A percentile compares a stretch with the other conserved stretches of the same genome.
Conservation (phyloP, 768 basidiomycete species). For the Tulasnella sp. region DNA sequence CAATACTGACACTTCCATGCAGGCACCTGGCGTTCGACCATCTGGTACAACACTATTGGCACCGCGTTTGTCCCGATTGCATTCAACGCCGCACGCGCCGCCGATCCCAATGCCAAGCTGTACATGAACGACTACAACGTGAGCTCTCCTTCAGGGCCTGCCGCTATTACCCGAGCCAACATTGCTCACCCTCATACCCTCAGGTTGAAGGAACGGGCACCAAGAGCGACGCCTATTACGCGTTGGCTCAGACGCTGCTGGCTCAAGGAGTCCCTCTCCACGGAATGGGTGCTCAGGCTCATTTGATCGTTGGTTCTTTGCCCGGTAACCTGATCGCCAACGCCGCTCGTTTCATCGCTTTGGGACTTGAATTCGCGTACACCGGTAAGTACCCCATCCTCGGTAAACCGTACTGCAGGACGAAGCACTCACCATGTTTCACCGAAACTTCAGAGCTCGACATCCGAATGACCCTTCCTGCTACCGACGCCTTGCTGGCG, state of each 20-base stretch:
- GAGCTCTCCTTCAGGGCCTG: neutral
- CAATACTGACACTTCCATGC: neutral
- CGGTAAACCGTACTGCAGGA: no score
- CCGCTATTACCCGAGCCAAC: conserved; percentile 28
- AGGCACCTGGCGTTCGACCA: conserved; percentile 43
- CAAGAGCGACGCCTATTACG: conserved; percentile 56
- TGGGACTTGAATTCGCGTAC: conserved; percentile 64
- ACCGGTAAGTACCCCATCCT: conserved; percentile 38
- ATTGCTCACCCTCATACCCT: conserved; percentile 27
- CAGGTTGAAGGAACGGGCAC: conserved; percentile 38
- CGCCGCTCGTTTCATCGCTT: conserved; percentile 51
- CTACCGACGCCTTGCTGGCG: conserved; percentile 47
- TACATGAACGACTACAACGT: conserved; percentile 43
- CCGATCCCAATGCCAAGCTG: conserved; percentile 55
- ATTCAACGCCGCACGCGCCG: conserved; percentile 46
- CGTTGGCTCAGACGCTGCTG: conserved; percentile 51
- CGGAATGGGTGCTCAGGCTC: conserved; percentile 53
- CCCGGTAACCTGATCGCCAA: conserved; percentile 43
- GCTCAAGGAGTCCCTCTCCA: conserved; percentile 53
- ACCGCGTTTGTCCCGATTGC: conserved; percentile 50
- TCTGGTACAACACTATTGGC: conserved; percentile 54
- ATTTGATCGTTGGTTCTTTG: conserved; percentile 21
- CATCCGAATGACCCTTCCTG: conserved; percentile 57
- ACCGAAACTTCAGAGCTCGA: conserved; percentile 48
- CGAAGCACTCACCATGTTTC: no score